Conservation (phyloP, 441 rosid genomes). For the Adansonia madagascariensis region DNA sequence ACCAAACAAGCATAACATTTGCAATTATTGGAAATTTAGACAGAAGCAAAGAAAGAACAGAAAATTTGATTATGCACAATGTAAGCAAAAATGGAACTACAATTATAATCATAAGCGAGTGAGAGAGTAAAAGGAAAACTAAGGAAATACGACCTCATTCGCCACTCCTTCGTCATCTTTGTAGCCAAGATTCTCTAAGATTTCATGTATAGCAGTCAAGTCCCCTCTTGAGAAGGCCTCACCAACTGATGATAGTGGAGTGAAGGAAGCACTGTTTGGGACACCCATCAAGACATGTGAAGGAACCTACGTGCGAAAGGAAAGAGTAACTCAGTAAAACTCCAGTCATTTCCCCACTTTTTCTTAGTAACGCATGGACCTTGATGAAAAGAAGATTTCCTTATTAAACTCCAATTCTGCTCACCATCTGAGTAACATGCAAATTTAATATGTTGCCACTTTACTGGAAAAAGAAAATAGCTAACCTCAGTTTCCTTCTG, state of each 20-base stretch:
- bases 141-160: slow-evolving; percentile 48
- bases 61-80: neutral
- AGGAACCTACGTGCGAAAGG: slow-evolving; percentile 46
- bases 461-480: slow-evolving; percentile 6
- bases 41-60: neutral
- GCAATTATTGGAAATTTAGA: neutral
- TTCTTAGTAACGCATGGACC: neutral
- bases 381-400: neutral
- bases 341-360: neutral
- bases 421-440: neutral
- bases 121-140: neutral
- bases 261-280: slow-evolving; percentile 50
- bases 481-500: slow-evolving; percentile 77
- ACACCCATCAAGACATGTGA: slow-evolving; percentile 85
- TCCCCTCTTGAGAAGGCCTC: slow-evolving; percentile 82
- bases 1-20: slow-evolving; percentile 2
- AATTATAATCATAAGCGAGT: neutral
- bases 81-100: neutral
- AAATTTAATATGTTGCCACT: neutral
- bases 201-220: slow-evolving; percentile 78
- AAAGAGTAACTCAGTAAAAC: slow-evolving; percentile 1
- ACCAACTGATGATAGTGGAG: slow-evolving; percentile 70
- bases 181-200: slow-evolving; percentile 76
- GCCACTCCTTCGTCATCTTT: slow-evolving; percentile 88
- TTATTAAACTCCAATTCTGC: neutral